These are phyloP conservation scores for Rhytidiadelphus loreus DNA, from an alignment of 225 moss, liverwort and hornwort species.

Conservation along the genomic window DNA sequence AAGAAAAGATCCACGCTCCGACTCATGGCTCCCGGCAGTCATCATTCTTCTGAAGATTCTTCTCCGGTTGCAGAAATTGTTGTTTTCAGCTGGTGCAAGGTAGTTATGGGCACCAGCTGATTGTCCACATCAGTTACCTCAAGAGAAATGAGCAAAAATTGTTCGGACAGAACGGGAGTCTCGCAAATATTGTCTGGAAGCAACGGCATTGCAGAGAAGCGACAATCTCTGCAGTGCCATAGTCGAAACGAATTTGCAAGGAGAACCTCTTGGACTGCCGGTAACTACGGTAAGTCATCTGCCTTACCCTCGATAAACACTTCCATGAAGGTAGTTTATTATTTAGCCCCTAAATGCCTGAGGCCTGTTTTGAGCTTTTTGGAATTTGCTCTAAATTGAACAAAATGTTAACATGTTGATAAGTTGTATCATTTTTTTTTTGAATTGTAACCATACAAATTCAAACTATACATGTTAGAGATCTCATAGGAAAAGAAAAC, in stretches of 20 bases:
- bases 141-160: background rate
- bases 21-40: conserved; percentile 5
- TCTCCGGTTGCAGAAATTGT: background rate
- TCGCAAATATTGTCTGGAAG: background rate
- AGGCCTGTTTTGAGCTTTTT: no score
- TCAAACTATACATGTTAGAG: no score
- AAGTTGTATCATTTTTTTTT: no score
- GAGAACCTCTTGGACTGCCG: background rate
- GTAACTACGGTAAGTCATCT: background rate
- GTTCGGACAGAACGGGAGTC: background rate
- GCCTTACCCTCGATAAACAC: no score
- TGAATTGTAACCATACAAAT: no score
- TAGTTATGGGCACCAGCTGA: background rate
- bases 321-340: no score
- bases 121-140: background rate
- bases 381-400: no score
- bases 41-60: background rate
- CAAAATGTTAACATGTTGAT: no score
- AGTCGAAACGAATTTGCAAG: background rate
- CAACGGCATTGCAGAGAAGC: background rate
- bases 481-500: no score
- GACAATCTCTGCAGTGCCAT: background rate
- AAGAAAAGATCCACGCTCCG: background rate
- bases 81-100: background rate
- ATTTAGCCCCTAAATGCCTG: no score